phyloP scores from a whole-genome alignment of 139 green algal species.

The Chlamydomonas sphaeroides region DNA sequence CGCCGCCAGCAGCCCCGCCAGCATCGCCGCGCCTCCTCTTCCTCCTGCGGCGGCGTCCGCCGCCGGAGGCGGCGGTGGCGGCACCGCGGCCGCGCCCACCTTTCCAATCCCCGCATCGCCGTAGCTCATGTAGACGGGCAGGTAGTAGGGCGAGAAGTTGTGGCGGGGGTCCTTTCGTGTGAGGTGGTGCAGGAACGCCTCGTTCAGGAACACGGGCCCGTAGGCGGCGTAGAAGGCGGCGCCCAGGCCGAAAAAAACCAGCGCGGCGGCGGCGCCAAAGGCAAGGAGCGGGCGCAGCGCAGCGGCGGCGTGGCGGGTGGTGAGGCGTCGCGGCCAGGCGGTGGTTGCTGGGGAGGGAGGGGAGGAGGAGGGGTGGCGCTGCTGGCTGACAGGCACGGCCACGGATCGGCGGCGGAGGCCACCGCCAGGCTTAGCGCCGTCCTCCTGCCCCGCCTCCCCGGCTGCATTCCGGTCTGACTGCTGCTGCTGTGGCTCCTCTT shows the following conservation, averaged over 20 bases:
- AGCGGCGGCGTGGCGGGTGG: too few species aligned
- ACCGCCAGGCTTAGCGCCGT: background rate
- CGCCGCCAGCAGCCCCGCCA: background rate
- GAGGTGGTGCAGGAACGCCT: slow-evolving; percentile 91
- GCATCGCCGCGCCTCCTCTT: too few species aligned
- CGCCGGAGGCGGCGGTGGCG: background rate
- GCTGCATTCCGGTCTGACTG: background rate
- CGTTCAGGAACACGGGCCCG: slow-evolving; percentile 74
- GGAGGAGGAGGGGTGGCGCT: too few species aligned
- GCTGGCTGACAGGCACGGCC: too few species aligned
- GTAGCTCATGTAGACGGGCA: slow-evolving; percentile 79
- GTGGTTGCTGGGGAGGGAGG: too few species aligned
- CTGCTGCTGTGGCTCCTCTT: background rate
- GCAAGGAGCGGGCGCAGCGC: background rate
- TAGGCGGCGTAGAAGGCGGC: slow-evolving; percentile 71
- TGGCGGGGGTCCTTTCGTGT: slow-evolving; percentile 84
- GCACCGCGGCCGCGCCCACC: background rate
- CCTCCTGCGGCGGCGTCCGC: background rate
- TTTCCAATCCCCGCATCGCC: background rate
- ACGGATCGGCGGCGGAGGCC: too few species aligned
- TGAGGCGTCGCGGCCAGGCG: background rate
- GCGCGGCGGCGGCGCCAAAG: slow-evolving; percentile 45
- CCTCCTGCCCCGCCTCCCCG: background rate
- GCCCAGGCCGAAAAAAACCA: slow-evolving; percentile 67
- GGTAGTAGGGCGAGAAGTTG: slow-evolving; percentile 95